phyloP scores from a whole-genome alignment of 345 rosid genomes.

The Cochlearia excelsa region DNA sequence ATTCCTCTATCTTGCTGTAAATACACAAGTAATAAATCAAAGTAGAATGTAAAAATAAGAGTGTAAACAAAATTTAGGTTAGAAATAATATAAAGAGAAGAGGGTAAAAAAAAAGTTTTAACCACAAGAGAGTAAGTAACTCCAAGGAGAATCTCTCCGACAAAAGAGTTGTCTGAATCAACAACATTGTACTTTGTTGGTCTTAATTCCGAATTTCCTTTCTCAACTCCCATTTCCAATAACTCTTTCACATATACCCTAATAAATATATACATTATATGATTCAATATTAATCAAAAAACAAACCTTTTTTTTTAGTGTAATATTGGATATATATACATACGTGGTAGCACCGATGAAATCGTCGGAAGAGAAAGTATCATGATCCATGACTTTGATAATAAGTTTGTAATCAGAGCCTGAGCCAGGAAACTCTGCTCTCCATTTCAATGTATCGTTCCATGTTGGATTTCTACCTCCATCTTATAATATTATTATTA shows the following conservation, averaged over 20 bases:
- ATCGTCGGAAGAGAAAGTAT: slow-evolving; percentile 72
- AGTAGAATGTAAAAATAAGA: no score
- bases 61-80: no score
- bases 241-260: slow-evolving; percentile 76
- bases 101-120: neutral
- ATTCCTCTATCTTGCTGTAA: slow-evolving; percentile 36
- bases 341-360: slow-evolving; percentile 71
- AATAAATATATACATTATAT: no score
- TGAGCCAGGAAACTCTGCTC: slow-evolving; percentile 73
- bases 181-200: slow-evolving; percentile 61
- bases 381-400: slow-evolving; percentile 82
- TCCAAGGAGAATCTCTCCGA: slow-evolving; percentile 75
- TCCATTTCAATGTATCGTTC: slow-evolving; percentile 67
- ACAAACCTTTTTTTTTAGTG: no score
- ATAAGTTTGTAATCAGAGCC: slow-evolving; percentile 54
- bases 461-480: slow-evolving; percentile 55
- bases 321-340: slow-evolving; percentile 6
- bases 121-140: slow-evolving; percentile 43
- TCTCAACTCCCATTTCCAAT: slow-evolving; percentile 66
- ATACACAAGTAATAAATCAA: neutral
- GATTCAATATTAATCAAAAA: no score
- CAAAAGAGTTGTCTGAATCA: slow-evolving; percentile 40
- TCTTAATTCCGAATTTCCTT: slow-evolving; percentile 57
- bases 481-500: slow-evolving; percentile 3
- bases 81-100: no score